Evolutionary conservation across 2,329 filamentous ascomycete genomes (phyloP), one percentile per base, ranked within the genome.

Genomic region (Pestalotiopsis sp.): DNA sequence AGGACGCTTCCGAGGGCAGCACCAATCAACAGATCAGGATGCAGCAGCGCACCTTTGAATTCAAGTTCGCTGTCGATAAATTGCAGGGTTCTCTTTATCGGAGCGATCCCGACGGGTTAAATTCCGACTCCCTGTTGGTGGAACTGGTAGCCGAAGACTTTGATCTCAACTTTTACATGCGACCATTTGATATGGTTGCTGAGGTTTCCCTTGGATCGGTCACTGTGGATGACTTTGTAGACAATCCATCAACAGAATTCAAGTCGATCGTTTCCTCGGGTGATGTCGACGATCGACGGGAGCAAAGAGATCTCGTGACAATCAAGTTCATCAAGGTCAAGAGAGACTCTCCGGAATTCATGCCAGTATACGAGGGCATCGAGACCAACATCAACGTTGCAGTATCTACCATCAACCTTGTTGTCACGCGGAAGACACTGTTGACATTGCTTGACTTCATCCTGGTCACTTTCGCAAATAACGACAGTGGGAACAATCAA

Each of bases 231-330:
- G 96, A 99, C 77, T 95, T 98, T 77, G 95, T 99, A 9, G 95
- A 96, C 72, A 92, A 95, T 67, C 91, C 94, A 0, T 84, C 93
- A 0, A 91, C 92, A 7, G 95, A 98, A 76, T 99, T 99, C 85
- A 97, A 96, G 81, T 95, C 95, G 31, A 97, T 99, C 65, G 90
- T 99, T n/a, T 97, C 95, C 0, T 98, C 96, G 1, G 89, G 89
- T 0, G 90, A 91, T 63, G 80, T 83, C 6, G 89, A 91, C 58
- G 95, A 97, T 76, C 90, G 92, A 31, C 87, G 91, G 61, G 89
- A 92, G 69, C 90, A 93, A 70, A 89, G 93, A 69, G 94, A 97
- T 74, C 87, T 99, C 13, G 93, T 99, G 73, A 90, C 91, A 65
- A 87, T 99, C 74, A 97, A 95, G 76, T 97, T 97, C 75, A 87